Percentiles rank a stretch among this genome's conserved stretches.
Conservation (phyloP, 2,329 filamentous ascomycete genomes). For the Diplodia corticola region DNA sequence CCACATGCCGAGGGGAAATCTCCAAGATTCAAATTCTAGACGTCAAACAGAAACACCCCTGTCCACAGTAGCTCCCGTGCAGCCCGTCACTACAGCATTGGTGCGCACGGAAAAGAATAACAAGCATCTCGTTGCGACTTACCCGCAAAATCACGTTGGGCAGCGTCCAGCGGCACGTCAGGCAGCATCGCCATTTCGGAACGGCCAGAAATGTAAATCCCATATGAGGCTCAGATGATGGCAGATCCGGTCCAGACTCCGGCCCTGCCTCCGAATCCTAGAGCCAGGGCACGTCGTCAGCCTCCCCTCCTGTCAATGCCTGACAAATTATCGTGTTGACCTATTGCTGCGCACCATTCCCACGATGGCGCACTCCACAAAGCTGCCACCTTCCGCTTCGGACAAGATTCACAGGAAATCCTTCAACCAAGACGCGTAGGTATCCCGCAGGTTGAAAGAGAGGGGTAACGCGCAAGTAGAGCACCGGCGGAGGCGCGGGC, state of each 20-base stretch:
- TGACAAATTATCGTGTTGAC: neutral
- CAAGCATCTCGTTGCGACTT: neutral
- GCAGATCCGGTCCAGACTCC: neutral
- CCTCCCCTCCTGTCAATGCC: neutral
- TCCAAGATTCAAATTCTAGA: constrained; percentile 4
- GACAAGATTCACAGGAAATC: neutral
- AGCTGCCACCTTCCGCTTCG: neutral
- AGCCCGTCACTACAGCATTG: neutral
- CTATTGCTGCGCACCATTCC: too few species aligned
- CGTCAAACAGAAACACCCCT: neutral
- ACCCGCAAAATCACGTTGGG: neutral
- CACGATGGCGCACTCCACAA: neutral
- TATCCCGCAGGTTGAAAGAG: neutral
- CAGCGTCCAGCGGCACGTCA: neutral
- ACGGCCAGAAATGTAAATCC: neutral
- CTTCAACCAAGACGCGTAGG: neutral
- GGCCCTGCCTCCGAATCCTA: neutral
- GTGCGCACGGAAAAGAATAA: neutral
- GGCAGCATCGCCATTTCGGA: neutral
- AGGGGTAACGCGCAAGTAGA: neutral
- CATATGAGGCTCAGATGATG: neutral
- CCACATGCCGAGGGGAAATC: neutral
- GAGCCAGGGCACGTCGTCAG: neutral
- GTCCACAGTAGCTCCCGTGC: too few species aligned
- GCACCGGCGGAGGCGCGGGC: neutral